These are phyloP conservation scores for Geotrichum cucujoidarum DNA, from an alignment of 1,139 yeast species.

Conservation along the genomic window DNA sequence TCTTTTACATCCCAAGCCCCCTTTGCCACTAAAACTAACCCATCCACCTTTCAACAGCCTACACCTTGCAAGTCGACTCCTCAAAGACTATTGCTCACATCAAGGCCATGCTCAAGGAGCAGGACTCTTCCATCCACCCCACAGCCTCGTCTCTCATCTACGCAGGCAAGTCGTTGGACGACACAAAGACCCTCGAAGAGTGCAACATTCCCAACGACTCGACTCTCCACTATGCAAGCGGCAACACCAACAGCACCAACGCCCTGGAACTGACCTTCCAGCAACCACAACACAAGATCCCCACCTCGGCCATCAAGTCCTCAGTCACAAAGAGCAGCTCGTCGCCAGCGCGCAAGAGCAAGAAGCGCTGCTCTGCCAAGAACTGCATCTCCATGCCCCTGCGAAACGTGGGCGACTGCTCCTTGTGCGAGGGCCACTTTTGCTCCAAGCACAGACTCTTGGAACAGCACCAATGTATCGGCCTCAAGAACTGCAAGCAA, in stretches of 20 bases:
- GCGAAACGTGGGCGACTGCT: conserved; percentile 84
- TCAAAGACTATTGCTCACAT: conserved; percentile 17
- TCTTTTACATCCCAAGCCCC: background rate
- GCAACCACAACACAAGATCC: no score
- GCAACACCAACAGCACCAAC: conserved; percentile 63
- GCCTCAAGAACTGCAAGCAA: conserved; percentile 75
- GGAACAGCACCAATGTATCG: conserved; percentile 79
- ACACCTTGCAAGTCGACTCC: conserved; percentile 14
- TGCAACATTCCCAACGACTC: conserved; percentile 78
- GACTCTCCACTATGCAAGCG: conserved; percentile 57
- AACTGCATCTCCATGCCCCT: conserved; percentile 64
- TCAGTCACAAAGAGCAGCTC: conserved; percentile 22
- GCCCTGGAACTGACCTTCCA: conserved; percentile 25
- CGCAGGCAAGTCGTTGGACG: conserved; percentile 68
- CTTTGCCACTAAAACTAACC: conserved; percentile 12
- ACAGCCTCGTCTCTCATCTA: conserved; percentile 22
- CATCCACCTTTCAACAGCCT: conserved; percentile 6
- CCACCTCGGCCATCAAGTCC: conserved; percentile 15
- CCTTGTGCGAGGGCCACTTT: conserved; percentile 78
- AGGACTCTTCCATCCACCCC: conserved; percentile 15
- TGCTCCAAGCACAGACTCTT: conserved; percentile 83
- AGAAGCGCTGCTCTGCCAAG: conserved; percentile 58
- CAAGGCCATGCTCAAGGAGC: conserved; percentile 15
- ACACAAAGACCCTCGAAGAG: conserved; percentile 73
- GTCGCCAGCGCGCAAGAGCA: conserved; percentile 42